Conservation (phyloP, 2,329 filamentous ascomycete genomes). For the Pestalotiopsis sp. region DNA sequence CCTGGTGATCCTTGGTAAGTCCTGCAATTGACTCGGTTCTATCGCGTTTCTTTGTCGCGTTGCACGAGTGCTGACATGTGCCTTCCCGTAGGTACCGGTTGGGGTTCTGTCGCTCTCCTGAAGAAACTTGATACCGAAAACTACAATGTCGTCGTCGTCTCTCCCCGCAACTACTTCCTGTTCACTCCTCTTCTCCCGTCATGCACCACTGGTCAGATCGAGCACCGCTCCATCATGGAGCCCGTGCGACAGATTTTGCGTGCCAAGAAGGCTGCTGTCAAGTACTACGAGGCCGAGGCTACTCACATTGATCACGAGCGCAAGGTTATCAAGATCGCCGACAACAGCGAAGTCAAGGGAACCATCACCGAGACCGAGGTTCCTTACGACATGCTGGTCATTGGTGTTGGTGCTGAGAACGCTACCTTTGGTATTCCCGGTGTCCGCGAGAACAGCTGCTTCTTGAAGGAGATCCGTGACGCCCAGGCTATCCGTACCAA, state of each 20-base stretch:
- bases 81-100: slow-evolving; percentile 75
- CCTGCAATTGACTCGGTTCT: not conserved
- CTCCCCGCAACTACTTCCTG: slow-evolving; percentile 98
- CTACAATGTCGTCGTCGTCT: slow-evolving; percentile 98
- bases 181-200: slow-evolving; percentile 97
- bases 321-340: slow-evolving; percentile 85
- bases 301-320: slow-evolving; percentile 93
- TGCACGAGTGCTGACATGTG: slow-evolving; percentile 23
- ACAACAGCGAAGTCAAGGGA: slow-evolving; percentile 92
- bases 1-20: slow-evolving; percentile 85
- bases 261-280: slow-evolving; percentile 90
- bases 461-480: slow-evolving; percentile 97
- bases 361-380: slow-evolving; percentile 82
- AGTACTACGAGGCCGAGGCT: slow-evolving; percentile 97
- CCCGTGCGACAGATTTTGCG: slow-evolving; percentile 94
- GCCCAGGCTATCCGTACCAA: slow-evolving; percentile 96
- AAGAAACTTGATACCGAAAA: slow-evolving; percentile 99
- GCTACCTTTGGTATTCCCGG: slow-evolving; percentile 97
- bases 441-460: slow-evolving; percentile 93
- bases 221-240: slow-evolving; percentile 99
- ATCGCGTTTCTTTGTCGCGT: slow-evolving; percentile 7
- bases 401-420: slow-evolving; percentile 97
- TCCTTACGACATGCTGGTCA: slow-evolving; percentile 95
- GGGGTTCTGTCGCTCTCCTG: slow-evolving; percentile 91
- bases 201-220: slow-evolving; percentile 95